These are phyloP conservation scores for Neurospora africana DNA, from an alignment of 495 filamentous ascomycete genomes.

Conservation along the genomic window DNA sequence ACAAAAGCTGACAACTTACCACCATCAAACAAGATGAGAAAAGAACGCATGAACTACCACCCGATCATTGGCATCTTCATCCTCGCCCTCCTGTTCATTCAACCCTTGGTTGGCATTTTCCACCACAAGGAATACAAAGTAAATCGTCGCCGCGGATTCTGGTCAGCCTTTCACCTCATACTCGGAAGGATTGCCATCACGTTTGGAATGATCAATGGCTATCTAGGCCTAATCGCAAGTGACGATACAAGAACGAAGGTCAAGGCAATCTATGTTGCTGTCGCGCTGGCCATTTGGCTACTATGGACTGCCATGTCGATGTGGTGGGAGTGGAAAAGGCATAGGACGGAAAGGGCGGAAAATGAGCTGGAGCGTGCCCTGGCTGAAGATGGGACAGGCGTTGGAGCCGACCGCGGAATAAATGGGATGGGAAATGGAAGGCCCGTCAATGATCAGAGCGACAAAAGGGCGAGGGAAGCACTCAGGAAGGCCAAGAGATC, in stretches of 20 bases:
- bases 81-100: constrained; percentile 41
- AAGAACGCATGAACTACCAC: constrained; percentile 25
- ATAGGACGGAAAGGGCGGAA: background rate
- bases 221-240: constrained; percentile 40
- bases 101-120: constrained; percentile 49
- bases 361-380: constrained; percentile 16
- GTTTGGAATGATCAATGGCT: constrained; percentile 59
- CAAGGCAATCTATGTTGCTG: background rate
- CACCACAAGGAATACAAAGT: constrained; percentile 49
- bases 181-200: constrained; percentile 47
- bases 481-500: background rate
- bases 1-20: background rate
- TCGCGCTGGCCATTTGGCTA: background rate
- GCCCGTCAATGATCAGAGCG: background rate
- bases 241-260: background rate
- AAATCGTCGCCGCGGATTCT: constrained; percentile 34
- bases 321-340: background rate
- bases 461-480: background rate
- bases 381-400: constrained; percentile 4
- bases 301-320: background rate
- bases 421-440: background rate
- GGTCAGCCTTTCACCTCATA: constrained; percentile 52
- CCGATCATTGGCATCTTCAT: constrained; percentile 52
- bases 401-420: background rate
- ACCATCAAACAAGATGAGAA: constrained; percentile 8